phyloP scores from a whole-genome alignment of 1,139 yeast genomes.

The Kazachstania sp. region DNA sequence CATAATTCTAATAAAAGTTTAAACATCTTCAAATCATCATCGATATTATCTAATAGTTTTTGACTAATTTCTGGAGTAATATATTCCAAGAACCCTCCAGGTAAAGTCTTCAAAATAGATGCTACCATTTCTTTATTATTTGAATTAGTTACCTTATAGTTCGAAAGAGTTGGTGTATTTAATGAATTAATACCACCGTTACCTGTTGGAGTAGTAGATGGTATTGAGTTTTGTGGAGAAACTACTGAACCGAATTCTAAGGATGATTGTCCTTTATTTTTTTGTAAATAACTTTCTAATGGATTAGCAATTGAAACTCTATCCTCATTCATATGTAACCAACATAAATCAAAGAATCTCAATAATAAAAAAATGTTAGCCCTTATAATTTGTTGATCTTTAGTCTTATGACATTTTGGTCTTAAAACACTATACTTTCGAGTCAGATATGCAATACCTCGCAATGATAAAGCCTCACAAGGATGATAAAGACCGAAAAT shows the following conservation, averaged over 20 bases:
- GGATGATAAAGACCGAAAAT: constrained; percentile 26
- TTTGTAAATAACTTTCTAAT: constrained; percentile 17
- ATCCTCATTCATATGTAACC: constrained; percentile 19
- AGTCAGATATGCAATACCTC: constrained; percentile 25
- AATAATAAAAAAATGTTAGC: constrained; percentile 27
- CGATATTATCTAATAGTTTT: constrained; percentile 10
- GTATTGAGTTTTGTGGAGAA: neutral
- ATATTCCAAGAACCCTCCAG: constrained; percentile 16
- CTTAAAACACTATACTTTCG: constrained; percentile 8
- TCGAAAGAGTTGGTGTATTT: constrained; percentile 3
- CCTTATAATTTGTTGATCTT: constrained; percentile 13
- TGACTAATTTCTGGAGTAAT: constrained; percentile 13
- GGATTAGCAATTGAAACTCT: constrained; percentile 23
- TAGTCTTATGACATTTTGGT: neutral
- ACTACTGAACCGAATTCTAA: neutral
- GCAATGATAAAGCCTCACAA: constrained; percentile 20
- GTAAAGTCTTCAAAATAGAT: constrained; percentile 15
- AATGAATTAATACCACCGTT: neutral
- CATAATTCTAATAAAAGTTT: constrained; percentile 17
- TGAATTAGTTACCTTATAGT: constrained; percentile 10
- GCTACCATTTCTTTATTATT: constrained; percentile 11
- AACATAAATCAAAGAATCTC: constrained; percentile 25
- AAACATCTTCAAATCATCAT: constrained; percentile 23
- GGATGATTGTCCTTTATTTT: constrained; percentile 2
- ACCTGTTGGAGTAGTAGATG: neutral